These are phyloP conservation scores for Globisporangium acanthophoron DNA, from an alignment of 352 stramenopile species.

Conservation along the genomic window DNA sequence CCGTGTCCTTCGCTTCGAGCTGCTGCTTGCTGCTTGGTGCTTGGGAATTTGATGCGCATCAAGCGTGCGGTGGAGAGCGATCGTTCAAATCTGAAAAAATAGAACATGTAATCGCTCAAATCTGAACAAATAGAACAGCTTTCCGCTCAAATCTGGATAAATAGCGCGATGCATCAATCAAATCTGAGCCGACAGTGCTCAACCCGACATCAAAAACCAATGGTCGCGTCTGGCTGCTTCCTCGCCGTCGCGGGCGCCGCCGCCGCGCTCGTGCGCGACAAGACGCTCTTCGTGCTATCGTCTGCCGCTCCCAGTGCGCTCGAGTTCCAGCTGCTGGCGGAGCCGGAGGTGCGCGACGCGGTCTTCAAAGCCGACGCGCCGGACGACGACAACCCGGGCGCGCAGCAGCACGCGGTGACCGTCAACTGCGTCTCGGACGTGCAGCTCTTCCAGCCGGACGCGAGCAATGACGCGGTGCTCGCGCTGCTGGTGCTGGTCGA, in stretches of 20 bases:
- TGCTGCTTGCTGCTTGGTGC: neutral
- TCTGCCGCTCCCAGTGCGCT: conserved; percentile 11
- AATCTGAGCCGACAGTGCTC: too few relatives aligned
- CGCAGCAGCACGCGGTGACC: conserved; percentile 15
- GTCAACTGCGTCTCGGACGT: conserved; percentile 42
- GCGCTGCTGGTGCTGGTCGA: conserved; percentile 60
- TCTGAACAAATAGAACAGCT: neutral
- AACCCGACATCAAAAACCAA: conserved; percentile 3
- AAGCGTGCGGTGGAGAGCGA: neutral
- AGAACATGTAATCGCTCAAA: neutral
- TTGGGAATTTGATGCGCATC: neutral
- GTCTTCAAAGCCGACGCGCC: conserved; percentile 14
- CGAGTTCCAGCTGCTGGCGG: conserved; percentile 37
- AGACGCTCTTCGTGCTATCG: conserved; percentile 55
- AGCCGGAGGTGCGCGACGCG: conserved; percentile 13
- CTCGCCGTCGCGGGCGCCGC: conserved; percentile 27
- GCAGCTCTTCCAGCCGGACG: conserved; percentile 27
- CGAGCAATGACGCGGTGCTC: conserved; percentile 4
- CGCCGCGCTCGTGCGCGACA: conserved; percentile 47
- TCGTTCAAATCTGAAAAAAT: neutral
- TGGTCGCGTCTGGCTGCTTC: conserved; percentile 51
- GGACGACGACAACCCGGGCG: conserved; percentile 25
- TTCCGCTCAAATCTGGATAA: too few relatives aligned
- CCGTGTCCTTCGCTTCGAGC: neutral
- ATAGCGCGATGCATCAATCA: too few relatives aligned